Conservation (phyloP, 192 early-diverging fungal genomes). For the Podila clonocystis region DNA sequence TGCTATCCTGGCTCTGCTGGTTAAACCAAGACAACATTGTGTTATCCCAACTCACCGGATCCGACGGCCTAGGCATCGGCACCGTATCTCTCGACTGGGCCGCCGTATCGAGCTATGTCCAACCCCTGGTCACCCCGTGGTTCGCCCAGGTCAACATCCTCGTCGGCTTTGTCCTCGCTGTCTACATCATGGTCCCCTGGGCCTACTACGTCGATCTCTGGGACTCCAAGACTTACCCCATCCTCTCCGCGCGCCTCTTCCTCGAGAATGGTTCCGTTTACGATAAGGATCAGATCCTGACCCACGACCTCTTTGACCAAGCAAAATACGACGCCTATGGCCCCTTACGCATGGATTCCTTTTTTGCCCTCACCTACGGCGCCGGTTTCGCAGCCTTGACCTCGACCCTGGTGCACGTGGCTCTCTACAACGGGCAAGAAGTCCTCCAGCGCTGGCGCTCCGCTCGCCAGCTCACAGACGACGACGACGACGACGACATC, state of each 20-base stretch:
- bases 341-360: constrained; percentile 43
- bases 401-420: constrained; percentile 64
- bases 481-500: constrained; percentile 20
- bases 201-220: constrained; percentile 55
- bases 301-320: constrained; percentile 25
- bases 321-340: constrained; percentile 47
- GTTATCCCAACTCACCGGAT: constrained; percentile 50
- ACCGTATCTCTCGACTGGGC: constrained; percentile 54
- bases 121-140: constrained; percentile 54
- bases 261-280: constrained; percentile 1
- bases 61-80: constrained; percentile 45
- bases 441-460: constrained; percentile 52
- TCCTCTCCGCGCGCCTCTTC: constrained; percentile 18
- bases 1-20: constrained; percentile 59
- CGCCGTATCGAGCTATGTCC: constrained; percentile 25
- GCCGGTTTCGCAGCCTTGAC: constrained; percentile 65
- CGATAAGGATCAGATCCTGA: constrained; percentile 43
- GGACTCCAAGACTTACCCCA: constrained; percentile 51
- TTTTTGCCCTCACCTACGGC: constrained; percentile 61
- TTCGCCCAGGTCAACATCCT: constrained; percentile 53
- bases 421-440: constrained; percentile 66
- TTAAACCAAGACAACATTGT: constrained; percentile 45
- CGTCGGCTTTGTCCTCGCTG: constrained; percentile 49
- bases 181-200: constrained; percentile 48
- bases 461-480: not conserved